Percentiles rank a stretch among this genome's conserved stretches.
Evolutionary conservation across 208 protist species (phyloP).

Genomic region (Acanthamoeba triangularis): DNA sequence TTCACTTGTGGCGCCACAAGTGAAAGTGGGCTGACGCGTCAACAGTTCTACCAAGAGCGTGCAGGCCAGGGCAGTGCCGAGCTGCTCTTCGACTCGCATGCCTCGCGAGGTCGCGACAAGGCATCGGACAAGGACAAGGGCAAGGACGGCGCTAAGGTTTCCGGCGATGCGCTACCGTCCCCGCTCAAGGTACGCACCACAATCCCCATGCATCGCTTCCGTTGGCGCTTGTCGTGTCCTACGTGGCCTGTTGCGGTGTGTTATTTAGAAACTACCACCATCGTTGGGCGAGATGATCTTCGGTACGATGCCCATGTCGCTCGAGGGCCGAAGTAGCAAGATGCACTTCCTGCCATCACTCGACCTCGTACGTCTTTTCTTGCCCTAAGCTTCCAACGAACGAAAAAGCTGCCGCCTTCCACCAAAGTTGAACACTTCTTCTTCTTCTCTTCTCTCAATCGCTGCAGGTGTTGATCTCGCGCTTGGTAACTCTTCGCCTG

Average conservation of each 20-base stretch:
- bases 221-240: background rate
- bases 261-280: slow-evolving; percentile 19
- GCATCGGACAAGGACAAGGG: background rate
- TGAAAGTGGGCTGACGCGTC: background rate
- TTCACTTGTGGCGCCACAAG: background rate
- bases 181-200: background rate
- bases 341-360: slow-evolving; percentile 43
- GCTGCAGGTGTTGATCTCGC: slow-evolving; percentile 7
- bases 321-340: slow-evolving; percentile 48
- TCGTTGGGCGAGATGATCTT: slow-evolving; percentile 63
- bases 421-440: background rate
- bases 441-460: background rate
- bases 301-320: slow-evolving; percentile 58
- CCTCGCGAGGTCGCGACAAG: background rate
- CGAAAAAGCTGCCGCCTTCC: no score
- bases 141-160: background rate
- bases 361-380: background rate
- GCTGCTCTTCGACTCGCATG: slow-evolving; percentile 41
- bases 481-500: background rate
- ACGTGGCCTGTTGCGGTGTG: background rate
- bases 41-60: slow-evolving; percentile 37
- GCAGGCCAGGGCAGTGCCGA: slow-evolving; percentile 20
- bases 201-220: background rate
- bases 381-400: no score
- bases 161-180: background rate